These are phyloP conservation scores for Trichoderma koningiopsis DNA, from an alignment of 2,329 filamentous ascomycete species.

Conservation along the genomic window DNA sequence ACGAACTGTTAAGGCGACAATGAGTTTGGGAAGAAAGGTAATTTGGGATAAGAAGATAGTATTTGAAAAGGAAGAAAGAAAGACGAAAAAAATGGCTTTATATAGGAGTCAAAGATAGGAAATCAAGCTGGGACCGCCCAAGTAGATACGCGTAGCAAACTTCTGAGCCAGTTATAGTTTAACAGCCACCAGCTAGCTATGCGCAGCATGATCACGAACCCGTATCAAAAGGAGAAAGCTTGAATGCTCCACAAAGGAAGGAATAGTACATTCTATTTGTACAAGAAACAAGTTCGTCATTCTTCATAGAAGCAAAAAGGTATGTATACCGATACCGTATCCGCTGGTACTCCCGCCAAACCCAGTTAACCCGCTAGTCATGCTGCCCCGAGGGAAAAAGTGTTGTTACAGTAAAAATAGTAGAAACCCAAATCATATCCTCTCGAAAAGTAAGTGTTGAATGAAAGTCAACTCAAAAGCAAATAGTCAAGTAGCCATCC, in stretches of 20 bases:
- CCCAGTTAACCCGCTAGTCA: conserved; percentile 14
- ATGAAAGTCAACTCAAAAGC: neutral
- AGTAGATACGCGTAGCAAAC: neutral
- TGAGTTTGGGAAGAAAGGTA: too few species aligned
- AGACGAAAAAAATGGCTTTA: neutral
- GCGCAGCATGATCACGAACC: too few species aligned
- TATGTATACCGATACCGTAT: conserved; percentile 1
- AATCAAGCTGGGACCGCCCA: neutral
- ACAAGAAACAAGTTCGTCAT: conserved; percentile 4
- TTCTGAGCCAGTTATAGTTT: neutral
- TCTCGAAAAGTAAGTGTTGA: neutral
- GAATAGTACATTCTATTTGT: neutral
- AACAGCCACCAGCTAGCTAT: neutral
- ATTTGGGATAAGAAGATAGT: neutral
- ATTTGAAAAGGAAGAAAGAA: neutral
- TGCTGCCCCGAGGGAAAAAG: neutral
- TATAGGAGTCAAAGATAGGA: neutral
- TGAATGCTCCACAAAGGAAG: neutral
- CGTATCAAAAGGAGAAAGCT: neutral
- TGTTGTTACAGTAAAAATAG: conserved; percentile 11
- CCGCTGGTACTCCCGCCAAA: conserved; percentile 1
- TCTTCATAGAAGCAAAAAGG: neutral
- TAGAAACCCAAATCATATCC: neutral
- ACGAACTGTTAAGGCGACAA: too few species aligned
- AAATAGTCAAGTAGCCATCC: neutral